A percentile compares a stretch with the other conserved stretches of the same genome.
Conservation (phyloP, 768 basidiomycete genomes). For the Ephemerocybe angulata region DNA sequence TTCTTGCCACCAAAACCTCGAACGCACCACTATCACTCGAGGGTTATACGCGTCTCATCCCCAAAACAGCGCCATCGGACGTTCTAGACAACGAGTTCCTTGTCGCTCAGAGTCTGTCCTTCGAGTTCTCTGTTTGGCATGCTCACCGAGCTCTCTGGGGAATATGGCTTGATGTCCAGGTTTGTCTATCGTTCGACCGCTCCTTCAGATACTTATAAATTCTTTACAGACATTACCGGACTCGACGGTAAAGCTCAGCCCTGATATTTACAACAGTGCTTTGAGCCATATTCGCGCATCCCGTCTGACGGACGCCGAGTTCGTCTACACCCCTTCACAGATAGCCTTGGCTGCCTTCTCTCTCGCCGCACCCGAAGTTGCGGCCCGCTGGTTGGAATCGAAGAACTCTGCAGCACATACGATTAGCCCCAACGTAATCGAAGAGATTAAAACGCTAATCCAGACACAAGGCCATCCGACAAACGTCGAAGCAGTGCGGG, state of each 20-base stretch:
- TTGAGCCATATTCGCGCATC: conserved; percentile 68
- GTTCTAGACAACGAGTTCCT: conserved; percentile 95
- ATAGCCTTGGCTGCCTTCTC: conserved; percentile 82
- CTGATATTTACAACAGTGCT: conserved; percentile 61
- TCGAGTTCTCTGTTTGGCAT: conserved; percentile 94
- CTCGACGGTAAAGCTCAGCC: conserved; percentile 42
- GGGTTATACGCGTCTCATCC: conserved; percentile 77
- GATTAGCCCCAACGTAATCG: conserved; percentile 31
- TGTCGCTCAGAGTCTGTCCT: conserved; percentile 88
- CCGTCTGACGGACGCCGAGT: conserved; percentile 86
- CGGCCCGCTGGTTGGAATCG: conserved; percentile 55
- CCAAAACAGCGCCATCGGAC: conserved; percentile 74
- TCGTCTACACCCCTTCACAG: conserved; percentile 90
- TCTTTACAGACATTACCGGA: conserved; percentile 54
- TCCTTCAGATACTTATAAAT: background rate
- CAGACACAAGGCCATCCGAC: conserved; percentile 53
- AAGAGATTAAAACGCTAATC: conserved; percentile 56
- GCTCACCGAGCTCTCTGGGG: conserved; percentile 87
- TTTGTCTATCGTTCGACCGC: conserved; percentile 25
- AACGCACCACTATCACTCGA: conserved; percentile 90
- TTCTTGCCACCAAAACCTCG: conserved; percentile 96
- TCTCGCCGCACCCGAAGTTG: conserved; percentile 57
- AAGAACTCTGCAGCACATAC: conserved; percentile 20
- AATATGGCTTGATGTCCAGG: conserved; percentile 85
- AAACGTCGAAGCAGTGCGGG: conserved; percentile 80